A percentile compares a stretch with the other conserved stretches of the same genome.
These are phyloP conservation scores for Plasmodium billcollinsi DNA, from an alignment of 169 alveolate species.

Conservation along the genomic window DNA sequence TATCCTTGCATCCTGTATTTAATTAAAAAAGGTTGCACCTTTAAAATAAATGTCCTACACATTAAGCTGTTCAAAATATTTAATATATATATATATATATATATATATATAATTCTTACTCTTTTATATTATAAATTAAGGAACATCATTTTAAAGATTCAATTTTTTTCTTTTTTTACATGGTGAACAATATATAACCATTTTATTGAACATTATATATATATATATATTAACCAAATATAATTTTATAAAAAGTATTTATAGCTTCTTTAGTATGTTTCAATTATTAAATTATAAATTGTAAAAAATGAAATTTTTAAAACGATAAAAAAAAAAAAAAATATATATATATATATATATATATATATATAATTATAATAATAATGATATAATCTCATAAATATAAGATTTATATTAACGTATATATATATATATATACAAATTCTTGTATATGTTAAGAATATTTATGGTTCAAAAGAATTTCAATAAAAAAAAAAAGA, in stretches of 20 bases:
- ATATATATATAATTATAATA: conserved; percentile 4
- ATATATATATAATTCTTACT: not conserved
- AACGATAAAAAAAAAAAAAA: conserved; percentile 24
- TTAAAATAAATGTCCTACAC: too few relatives aligned
- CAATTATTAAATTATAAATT: conserved; percentile 49
- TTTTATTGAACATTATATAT: not conserved
- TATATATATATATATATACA: conserved; percentile 15
- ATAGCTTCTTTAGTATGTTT: conserved; percentile 6
- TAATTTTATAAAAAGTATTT: conserved; percentile 23
- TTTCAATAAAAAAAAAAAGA: conserved; percentile 18
- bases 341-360: conserved; percentile 15
- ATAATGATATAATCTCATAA: not conserved
- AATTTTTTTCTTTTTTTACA: not conserved
- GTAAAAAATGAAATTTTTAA: conserved; percentile 41
- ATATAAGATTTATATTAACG: not conserved
- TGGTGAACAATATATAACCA: not conserved
- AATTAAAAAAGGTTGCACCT: too few relatives aligned
- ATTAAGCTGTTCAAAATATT: too few relatives aligned
- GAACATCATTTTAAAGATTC: not conserved
- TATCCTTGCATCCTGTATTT: too few relatives aligned
- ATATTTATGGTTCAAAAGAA: conserved; percentile 34
- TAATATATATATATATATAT: not conserved
- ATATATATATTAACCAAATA: not conserved
- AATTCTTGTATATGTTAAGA: conserved; percentile 24
- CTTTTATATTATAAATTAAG: not conserved